Evolutionary conservation across 495 filamentous ascomycete genomes (phyloP), one percentile per base, ranked within the genome.

Genomic region (Aspergillus nidulans): DNA sequence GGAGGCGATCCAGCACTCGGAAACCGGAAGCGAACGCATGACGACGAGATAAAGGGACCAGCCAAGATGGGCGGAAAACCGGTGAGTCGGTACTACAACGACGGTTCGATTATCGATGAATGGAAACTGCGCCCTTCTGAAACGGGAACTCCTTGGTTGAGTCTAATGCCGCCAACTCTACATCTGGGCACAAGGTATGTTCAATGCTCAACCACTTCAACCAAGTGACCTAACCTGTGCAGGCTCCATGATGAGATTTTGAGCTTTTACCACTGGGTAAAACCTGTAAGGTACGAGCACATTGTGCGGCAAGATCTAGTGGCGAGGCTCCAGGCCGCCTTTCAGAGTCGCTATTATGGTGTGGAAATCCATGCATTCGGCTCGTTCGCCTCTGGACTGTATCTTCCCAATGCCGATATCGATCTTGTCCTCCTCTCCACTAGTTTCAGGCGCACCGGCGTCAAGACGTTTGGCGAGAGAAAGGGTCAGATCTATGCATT

Each of bases 361-460:
- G 77, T 82, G 20, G 74, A 85, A 36, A 67, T 97, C 1, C 75
- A 78, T 18, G 76, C 85, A 9, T 98, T 97, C 69, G 94, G 94
- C 15, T 97, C 94, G 0, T 98, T 91, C 61, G 88, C 89, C 13
- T 89, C 90, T 8, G 90, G 89, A 0, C 75, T 97, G 12, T 97
- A 96, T 64, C 80, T 98, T 4, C 94, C 94, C 0, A 94, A 85
- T 1, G 89, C 85, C 4, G 94, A 98, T 69, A 92, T 98, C 77
- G 94, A 98, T 67, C 73, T 97, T 30, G 92, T 95, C 3, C 73
- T 91, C n/a, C 77, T 92, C 30, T 94, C 91, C 0, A 64, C 80
- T 0, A 63, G 63, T n/a, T 92, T 81, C 61, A 67, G 77, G 8
- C 60, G 69, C 0, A 63, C 63, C 21, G 77, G 77, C 3, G 52